A percentile compares a stretch with the other conserved stretches of the same genome.
These are phyloP conservation scores for Articulospora tetracladia DNA, from an alignment of 495 filamentous ascomycete genomes.

Conservation along the genomic window DNA sequence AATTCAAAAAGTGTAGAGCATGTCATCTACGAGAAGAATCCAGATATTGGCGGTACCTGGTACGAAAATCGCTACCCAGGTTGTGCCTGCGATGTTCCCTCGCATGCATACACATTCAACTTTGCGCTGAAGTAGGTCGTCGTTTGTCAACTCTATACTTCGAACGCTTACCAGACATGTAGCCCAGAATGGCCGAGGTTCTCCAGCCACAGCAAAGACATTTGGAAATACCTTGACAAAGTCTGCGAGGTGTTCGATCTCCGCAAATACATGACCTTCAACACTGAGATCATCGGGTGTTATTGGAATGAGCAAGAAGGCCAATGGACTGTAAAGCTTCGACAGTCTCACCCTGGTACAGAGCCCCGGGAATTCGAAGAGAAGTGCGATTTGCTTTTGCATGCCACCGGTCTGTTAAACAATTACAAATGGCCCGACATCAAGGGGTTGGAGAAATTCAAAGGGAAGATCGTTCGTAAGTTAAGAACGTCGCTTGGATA, in stretches of 20 bases:
- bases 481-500: not conserved
- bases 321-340: constrained; percentile 16
- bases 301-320: constrained; percentile 17
- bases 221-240: constrained; percentile 34
- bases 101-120: constrained; percentile 37
- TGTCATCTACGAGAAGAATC: constrained; percentile 76
- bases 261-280: constrained; percentile 42
- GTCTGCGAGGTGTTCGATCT: constrained; percentile 40
- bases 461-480: constrained; percentile 28
- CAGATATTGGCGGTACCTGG: constrained; percentile 58
- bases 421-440: constrained; percentile 33
- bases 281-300: constrained; percentile 13
- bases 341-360: constrained; percentile 14
- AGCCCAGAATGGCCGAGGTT: constrained; percentile 36
- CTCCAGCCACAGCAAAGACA: constrained; percentile 31
- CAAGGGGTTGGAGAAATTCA: constrained; percentile 34
- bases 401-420: constrained; percentile 33
- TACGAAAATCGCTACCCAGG: constrained; percentile 26
- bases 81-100: constrained; percentile 50
- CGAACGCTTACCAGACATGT: not conserved
- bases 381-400: constrained; percentile 15
- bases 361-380: constrained; percentile 19
- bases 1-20: constrained; percentile 39
- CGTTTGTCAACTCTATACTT: not conserved
- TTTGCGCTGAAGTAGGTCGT: constrained; percentile 28